Evolutionary conservation across 2,329 filamentous ascomycete genomes (phyloP).

Genomic region (Epichloe coenophiala): DNA sequence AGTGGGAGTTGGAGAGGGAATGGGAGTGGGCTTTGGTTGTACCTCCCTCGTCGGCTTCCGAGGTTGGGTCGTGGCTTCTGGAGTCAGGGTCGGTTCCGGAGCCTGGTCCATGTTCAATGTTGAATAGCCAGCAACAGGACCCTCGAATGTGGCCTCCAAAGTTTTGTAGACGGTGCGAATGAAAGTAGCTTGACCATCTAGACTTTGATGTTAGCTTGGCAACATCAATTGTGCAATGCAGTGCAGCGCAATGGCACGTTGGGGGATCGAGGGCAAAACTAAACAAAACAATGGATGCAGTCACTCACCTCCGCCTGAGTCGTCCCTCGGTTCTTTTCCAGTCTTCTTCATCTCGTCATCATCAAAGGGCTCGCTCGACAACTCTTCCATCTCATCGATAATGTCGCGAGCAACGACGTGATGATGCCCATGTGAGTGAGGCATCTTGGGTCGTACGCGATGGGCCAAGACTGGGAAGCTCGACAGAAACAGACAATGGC

Average conservation of each 20-base stretch:
- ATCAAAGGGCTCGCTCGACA: neutral
- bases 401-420: conserved; percentile 8
- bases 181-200: conserved; percentile 13
- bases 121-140: conserved; percentile 28
- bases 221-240: neutral
- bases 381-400: neutral
- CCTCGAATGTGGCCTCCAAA: conserved; percentile 25
- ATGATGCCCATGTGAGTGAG: conserved; percentile 14
- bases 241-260: neutral
- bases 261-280: neutral
- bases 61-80: neutral
- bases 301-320: conserved; percentile 1
- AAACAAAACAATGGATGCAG: neutral
- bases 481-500: neutral
- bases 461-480: neutral
- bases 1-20: neutral
- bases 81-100: conserved; percentile 1
- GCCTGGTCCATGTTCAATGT: conserved; percentile 16
- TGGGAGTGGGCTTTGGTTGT: neutral
- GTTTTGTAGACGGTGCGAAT: conserved; percentile 28
- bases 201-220: neutral
- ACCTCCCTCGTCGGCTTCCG: neutral
- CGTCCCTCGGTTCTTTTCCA: neutral
- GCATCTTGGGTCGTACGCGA: conserved; percentile 14
- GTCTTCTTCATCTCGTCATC: neutral